Base-by-base conservation (phyloP, 192 early-diverging fungal species). In the Chytriomyces confervae region DNA sequence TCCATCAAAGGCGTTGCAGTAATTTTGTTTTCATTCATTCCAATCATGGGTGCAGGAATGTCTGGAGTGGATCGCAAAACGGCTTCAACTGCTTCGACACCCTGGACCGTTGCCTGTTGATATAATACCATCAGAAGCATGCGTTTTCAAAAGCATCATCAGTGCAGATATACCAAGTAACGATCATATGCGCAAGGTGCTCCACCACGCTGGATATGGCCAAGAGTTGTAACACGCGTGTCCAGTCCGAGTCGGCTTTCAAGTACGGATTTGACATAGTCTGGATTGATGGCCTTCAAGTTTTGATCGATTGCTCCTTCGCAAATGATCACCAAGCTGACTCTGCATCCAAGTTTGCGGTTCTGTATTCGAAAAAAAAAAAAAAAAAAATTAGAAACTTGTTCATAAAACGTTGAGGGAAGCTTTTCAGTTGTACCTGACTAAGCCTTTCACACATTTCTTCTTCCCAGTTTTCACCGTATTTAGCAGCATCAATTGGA, bases 201-300 rank as follows among this genome's bases (percentile, higher is more conserved):
- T 10, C 97, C 97, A 79, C 97, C 97, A 61, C 97, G 89, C 85
- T 99, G 97, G 43, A 96, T 93, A 76, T 99, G 97, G 11, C 97
- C 97, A 49, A 99, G 84, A 23, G 89, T 94, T 5, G 97, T 99
- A 69, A 98, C 95, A 8, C 97, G 91, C 7, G 95, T 97, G 82
- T 99, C 97, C 53, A 97, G 86, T 50, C 91, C 90, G 46, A 97
- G 81, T 9, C 92, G 86, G 27, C 92, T 86, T 7, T 92, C 88
- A 67, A 99, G 84, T 45, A 97, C 85, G 53, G 95, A 91, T 78
- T 90, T 92, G 69, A 99, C 89, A 45, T 94, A 84, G 24, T 95
- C 94, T 46, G 93, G 76, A 62, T 93, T 95, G 77, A 99, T 96
- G 20, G 96, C 94, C 0, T 94, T 91, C 6, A 97, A 83, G 64